Base-by-base conservation (phyloP, 805 yeast genomes). In the Kazachstania psychrophila region DNA sequence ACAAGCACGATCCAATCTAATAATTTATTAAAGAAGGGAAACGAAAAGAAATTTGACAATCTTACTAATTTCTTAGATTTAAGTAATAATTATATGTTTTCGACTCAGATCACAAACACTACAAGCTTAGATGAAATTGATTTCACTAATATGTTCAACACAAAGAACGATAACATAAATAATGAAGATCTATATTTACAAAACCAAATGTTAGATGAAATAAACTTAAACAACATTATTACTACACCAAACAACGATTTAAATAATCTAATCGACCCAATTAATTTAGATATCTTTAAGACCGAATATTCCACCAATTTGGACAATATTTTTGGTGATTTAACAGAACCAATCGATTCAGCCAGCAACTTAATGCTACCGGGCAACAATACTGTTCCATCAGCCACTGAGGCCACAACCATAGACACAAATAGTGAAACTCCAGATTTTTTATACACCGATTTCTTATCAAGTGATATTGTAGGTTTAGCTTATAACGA, bases 121-220 rank as follows among this genome's bases (percentile, higher is more conserved):
- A 32, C 31, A 13, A 43, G 47, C 22, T 34, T 49, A 11, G 42
- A 56, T 36, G 62, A 58, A 41, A 51, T 58, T 19, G 62, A 58
- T 45, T 58, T 56, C 31, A 58, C 60, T 10, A 49, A 54, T 27
- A 44, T 58, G 31, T 58, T 58, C 39, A 48, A 48, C 31, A 47
- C 43, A n/a, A 15, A 28, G 16, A 26, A 23, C 4, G 9, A 13
- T 11, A 14, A 19, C 5, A 6, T n/a, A 20, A 11, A 14, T 9
- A 14, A 23, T 6, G 9, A 8, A 14, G 20, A 15, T 13, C 23
- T 31, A 12, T n/a, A 31, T 22, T 23, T 32, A n/a, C 12, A 23
- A 15, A 26, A 19, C 7, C 24, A 33, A 4, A 20, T 26, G 5
- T 4, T 30, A 9, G 33, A 30, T 22, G 25, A 19, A 4, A 20